Base-by-base conservation (phyloP, 23 red algal species). In the Pyropia yezoensis region DNA sequence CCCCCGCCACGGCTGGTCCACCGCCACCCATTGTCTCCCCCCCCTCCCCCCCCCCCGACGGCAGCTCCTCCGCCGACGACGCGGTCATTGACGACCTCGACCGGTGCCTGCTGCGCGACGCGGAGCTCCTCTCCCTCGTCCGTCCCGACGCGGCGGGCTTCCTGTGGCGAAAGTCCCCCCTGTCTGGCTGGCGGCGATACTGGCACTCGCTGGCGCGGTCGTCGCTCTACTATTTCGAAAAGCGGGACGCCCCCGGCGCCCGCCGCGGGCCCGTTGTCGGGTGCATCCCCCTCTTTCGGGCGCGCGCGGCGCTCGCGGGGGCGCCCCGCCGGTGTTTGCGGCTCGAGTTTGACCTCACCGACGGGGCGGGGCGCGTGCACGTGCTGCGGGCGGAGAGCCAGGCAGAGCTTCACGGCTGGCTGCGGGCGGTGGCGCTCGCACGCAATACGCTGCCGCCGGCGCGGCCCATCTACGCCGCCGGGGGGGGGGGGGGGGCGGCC, bases 131-230 rank as follows among this genome's bases (percentile, higher is more conserved):
- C 65, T 52, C 60, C 7, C 78, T 91, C 33, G 64, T 74, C 28
- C 50, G 67, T 0, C 77, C 87, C 18, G 87, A 91, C 52, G 78
- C 71, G 17, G 88, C 88, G 0, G 88, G 79, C 3, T 82, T 70
- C 71, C 88, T 93, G 13, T 74, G 73, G 51, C 63, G 68, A 17
- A 65, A 69, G 49, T 93, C 78, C 52, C 77, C 75, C 58, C 19
- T 93, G 6, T 78, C 83, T 13, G 80, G 90, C 57, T 95, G 90
- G 90, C 79, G 87, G 56, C 73, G 67, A 14, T 95, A 86, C 63
- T 87, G 82, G 81, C 87, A 88, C 51, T 81, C 82, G 16, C 76
- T 95, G 22, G 63, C 72, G 20, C 75, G 81, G 28, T 95, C 90
- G 7, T 76, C 81, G 66, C 71, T 95, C 16, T 54, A 61, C 23